A percentile compares a stretch with the other conserved stretches of the same genome.
These are phyloP conservation scores for Syzygium malaccense DNA, from an alignment of 441 rosid species.

Conservation along the genomic window DNA sequence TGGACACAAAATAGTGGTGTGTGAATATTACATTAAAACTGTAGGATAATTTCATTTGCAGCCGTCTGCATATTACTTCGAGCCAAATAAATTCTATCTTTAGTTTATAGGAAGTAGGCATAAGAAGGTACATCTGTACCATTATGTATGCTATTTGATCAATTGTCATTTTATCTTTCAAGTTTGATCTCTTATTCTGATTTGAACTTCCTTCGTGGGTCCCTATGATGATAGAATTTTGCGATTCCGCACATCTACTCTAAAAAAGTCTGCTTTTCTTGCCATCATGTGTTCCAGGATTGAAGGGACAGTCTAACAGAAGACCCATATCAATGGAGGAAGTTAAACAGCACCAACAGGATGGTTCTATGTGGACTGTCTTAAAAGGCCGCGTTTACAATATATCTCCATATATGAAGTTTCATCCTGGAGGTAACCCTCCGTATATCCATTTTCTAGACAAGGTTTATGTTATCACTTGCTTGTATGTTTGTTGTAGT, in stretches of 20 bases:
- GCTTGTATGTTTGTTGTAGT: background rate
- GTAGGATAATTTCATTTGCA: background rate
- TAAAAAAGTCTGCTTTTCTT: background rate
- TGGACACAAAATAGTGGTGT: background rate
- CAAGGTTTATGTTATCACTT: background rate
- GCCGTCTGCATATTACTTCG: background rate
- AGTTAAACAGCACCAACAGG: conserved; percentile 64
- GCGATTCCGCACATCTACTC: background rate
- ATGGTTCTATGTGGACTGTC: conserved; percentile 93
- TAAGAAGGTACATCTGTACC: background rate
- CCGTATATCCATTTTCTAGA: background rate
- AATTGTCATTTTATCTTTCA: background rate
- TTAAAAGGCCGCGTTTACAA: conserved; percentile 85
- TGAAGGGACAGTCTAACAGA: conserved; percentile 73
- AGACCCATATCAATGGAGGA: conserved; percentile 67
- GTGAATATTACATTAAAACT: background rate
- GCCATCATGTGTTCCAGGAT: conserved; percentile 27
- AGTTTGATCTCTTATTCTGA: background rate
- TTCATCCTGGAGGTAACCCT: conserved; percentile 89
- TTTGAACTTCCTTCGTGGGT: background rate
- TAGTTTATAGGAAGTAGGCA: background rate
- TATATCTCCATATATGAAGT: conserved; percentile 84
- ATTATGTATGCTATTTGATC: background rate
- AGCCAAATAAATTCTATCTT: background rate
- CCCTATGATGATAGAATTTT: background rate